Evolutionary conservation across 2,329 filamentous ascomycete species (phyloP), one percentile per base, ranked within the genome.

Genomic region (Fusarium sp.): DNA sequence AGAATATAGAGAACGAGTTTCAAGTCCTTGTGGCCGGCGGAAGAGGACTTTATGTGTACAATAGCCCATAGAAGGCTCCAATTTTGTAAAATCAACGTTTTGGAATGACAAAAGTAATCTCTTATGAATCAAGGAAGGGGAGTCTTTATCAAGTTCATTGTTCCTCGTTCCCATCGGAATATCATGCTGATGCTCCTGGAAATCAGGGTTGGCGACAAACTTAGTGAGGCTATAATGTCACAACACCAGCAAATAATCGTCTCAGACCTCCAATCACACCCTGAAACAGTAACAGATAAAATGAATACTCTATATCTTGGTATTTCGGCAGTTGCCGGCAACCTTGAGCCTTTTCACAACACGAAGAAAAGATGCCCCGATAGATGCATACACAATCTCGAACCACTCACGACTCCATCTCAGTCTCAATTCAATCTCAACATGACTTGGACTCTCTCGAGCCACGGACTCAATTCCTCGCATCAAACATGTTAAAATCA

Each of bases 311-410:
- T 8, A n/a, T 30, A 5, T 48, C 39, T 24, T 20, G 9, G 12
- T 20, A 14, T 14, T 39, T 28, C 16, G 39, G 20, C 24, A 33
- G 13, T 24, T 38, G 14, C 20, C 20, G 35, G 15, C 7, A 41
- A 18, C 48, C 18, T 41, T 31, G 35, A 24, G 30, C 9, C 5
- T 68, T 68, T 42, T 24, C 9, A 16, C 31, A 28, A n/a, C 22
- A 48, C n/a, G 18, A 38, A 35, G 45, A 15, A 15, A 11, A 35
- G 18, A 24, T 22, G 48, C 75, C 75, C 75, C 75, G 75, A 47
- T 77, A 77, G 55, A 61, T 77, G 75, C 75, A 77, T 77, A 77
- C 33, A 58, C 61, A 54, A 67, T 65, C 54, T 66, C 56, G 35
- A 61, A 55, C 61, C 35, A 58, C 38, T 33, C 26, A 51, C 56